Conservation (phyloP, 257 asterid genomes). For the Linderniella brevidens region DNA sequence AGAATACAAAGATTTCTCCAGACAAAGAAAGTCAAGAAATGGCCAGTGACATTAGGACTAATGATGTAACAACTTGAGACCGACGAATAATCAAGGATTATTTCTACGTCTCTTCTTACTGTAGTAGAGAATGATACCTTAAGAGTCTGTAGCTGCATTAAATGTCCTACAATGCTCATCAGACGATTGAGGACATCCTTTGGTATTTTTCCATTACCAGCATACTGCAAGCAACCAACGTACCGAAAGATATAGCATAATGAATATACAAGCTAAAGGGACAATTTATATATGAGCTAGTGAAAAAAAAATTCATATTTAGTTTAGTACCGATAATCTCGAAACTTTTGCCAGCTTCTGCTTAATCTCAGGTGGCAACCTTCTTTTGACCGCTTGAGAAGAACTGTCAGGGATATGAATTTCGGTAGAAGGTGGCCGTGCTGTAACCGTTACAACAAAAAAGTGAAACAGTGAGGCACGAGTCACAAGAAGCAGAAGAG, state of each 20-base stretch:
- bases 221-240: conserved; percentile 64
- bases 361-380: conserved; percentile 85
- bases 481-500: conserved; percentile 1
- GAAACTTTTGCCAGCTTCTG: conserved; percentile 95
- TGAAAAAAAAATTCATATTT: conserved; percentile 7
- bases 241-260: conserved; percentile 6
- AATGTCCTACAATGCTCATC: conserved; percentile 94
- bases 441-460: conserved; percentile 29
- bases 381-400: conserved; percentile 72
- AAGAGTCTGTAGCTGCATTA: conserved; percentile 81
- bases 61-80: too few relatives aligned
- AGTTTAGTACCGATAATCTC: conserved; percentile 54
- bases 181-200: conserved; percentile 67
- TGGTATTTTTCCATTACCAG: conserved; percentile 75
- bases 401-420: conserved; percentile 72
- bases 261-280: too few relatives aligned
- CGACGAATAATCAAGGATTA: too few relatives aligned
- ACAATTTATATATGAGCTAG: too few relatives aligned
- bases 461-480: background rate
- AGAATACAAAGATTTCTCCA: too few relatives aligned
- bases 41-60: too few relatives aligned
- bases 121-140: conserved; percentile 75
- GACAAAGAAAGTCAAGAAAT: too few relatives aligned
- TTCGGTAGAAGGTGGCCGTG: conserved; percentile 73
- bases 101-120: too few relatives aligned